Evolutionary conservation across 805 yeast species (phyloP), one percentile per base, ranked within the genome.

Genomic region (Saccharomycopsis guyanensis): DNA sequence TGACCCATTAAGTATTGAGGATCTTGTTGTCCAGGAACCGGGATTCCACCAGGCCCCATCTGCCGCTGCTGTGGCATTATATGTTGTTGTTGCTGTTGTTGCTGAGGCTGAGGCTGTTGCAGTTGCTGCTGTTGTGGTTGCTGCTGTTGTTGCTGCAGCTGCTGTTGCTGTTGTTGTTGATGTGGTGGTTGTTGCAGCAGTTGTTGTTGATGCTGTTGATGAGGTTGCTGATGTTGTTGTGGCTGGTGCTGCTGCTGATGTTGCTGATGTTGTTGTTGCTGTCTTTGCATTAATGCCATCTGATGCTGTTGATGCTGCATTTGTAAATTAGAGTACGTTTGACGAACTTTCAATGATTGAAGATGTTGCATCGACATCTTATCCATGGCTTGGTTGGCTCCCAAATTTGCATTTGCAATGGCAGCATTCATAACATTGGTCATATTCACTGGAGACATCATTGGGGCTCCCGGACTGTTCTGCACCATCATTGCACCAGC

Each of bases 181-280:
- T 6, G 10, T 7, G 10, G 10, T 6, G 10, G 29, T 25, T 25
- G 29, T 10, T 25, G 29, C 6, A 8, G 23, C 40, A 8, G 40
- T 37, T 37, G 40, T 7, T 16, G 20, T 37, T 37, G 40, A 18
- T 13, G 40, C 40, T 13, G 40, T 7, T 15, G 19, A 6, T 33
- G 37, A 27, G 13, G 37, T 16, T 13, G 23, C 40, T 37, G 40
- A 8, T 37, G 40, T 7, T 16, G 20, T 37, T 37, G 40, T 12
- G 7, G 40, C 40, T 13, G 40, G 5, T 15, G 19, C 10, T 33
- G 37, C 23, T 16, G 40, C 25, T 38, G 42, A 19, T 38, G 42
- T 15, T 38, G 47, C n/a, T 38, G 43, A 6, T 12, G 27, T 4
- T 38, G 43, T 36, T 45, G 36, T 57, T 55, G 27, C 69, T 59